Evolutionary conservation across 2,329 filamentous ascomycete species (phyloP).

Genomic region (Cladosporium halotolerans): DNA sequence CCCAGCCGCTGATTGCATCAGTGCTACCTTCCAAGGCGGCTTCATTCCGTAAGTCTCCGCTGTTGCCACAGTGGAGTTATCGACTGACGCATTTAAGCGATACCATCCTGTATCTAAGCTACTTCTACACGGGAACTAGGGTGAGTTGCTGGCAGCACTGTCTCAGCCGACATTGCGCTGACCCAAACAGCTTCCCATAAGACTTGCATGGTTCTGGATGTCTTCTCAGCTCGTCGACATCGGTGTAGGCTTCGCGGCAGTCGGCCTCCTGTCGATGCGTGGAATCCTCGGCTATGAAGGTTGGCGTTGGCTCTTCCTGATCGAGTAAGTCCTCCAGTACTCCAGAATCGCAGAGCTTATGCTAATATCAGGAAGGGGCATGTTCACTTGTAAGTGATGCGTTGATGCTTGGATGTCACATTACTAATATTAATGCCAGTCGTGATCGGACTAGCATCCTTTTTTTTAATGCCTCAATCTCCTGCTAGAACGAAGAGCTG

Average conservation of each 20-base stretch:
- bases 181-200: slow-evolving; percentile 30
- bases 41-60: background rate
- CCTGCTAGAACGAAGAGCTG: slow-evolving; percentile 56
- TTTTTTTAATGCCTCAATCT: slow-evolving; percentile 38
- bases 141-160: background rate
- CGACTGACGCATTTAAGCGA: background rate
- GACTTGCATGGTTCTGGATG: slow-evolving; percentile 39
- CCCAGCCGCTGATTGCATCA: background rate
- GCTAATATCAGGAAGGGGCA: background rate
- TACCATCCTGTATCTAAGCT: slow-evolving; percentile 14
- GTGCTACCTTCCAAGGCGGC: background rate
- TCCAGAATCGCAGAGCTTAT: background rate
- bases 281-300: slow-evolving; percentile 19
- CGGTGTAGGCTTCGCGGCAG: slow-evolving; percentile 23
- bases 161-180: background rate
- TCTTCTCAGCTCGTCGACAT: slow-evolving; percentile 25
- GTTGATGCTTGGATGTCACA: too few relatives aligned
- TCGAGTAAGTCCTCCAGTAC: slow-evolving; percentile 20
- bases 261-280: slow-evolving; percentile 25
- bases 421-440: background rate
- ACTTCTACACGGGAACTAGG: slow-evolving; percentile 29
- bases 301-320: slow-evolving; percentile 27
- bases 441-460: slow-evolving; percentile 25
- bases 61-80: background rate
- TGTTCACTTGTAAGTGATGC: background rate